Conservation (phyloP, 1,284 basidiomycete genomes). For the Tetrapyrgos nigripes region DNA sequence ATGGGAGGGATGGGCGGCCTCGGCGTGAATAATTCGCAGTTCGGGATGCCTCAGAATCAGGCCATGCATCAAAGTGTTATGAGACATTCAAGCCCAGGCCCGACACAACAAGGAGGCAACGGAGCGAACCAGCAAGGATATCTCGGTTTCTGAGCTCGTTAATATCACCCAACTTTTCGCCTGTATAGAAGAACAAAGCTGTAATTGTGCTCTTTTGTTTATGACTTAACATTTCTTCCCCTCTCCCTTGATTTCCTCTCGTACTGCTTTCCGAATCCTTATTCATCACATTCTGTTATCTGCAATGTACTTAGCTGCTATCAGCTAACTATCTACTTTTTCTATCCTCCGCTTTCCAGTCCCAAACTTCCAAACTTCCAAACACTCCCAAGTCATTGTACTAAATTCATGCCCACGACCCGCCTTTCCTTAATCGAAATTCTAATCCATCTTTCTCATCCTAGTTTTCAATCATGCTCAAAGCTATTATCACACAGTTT, state of each 20-base stretch:
- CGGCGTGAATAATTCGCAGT: constrained; percentile 47
- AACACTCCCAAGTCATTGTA: not conserved
- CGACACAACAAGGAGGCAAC: constrained; percentile 31
- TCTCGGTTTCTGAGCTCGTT: constrained; percentile 50
- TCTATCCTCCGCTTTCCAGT: constrained; percentile 5
- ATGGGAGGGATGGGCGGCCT: constrained; percentile 12
- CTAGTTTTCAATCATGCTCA: constrained; percentile 26
- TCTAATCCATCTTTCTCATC: constrained; percentile 16
- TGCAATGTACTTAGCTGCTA: not conserved
- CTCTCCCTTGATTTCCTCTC: not conserved
- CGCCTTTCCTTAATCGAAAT: constrained; percentile 5
- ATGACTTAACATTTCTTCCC: not conserved
- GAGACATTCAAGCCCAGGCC: constrained; percentile 77
- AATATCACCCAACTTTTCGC: constrained; percentile 41
- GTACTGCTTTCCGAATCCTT: not conserved
- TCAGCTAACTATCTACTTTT: not conserved
- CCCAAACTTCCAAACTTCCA: constrained; percentile 10
- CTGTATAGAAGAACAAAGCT: not conserved
- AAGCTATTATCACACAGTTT: constrained; percentile 22
- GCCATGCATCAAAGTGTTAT: constrained; percentile 84
- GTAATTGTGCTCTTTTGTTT: not conserved
- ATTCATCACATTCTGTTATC: not conserved
- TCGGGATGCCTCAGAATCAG: constrained; percentile 61
- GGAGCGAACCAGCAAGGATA: constrained; percentile 52
- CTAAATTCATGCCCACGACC: not conserved